Evolutionary conservation across 495 filamentous ascomycete genomes (phyloP).

Genomic region (Friedmanniomyces endolithicus): DNA sequence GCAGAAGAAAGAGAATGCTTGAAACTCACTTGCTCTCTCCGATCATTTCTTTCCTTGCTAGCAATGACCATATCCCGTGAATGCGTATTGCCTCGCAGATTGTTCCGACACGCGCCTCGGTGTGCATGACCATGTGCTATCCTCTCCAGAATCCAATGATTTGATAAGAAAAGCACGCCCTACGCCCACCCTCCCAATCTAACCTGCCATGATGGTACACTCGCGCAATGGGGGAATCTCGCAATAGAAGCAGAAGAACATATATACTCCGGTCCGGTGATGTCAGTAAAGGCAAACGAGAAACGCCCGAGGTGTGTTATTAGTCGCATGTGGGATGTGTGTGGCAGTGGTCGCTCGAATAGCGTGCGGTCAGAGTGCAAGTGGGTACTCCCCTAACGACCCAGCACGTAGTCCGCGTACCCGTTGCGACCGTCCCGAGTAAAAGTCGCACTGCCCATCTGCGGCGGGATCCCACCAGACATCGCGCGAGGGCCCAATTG

Average conservation of each 20-base stretch:
- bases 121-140: too few species aligned
- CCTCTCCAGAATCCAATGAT: too few species aligned
- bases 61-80: too few species aligned
- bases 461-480: slow-evolving; percentile 7
- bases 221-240: background rate
- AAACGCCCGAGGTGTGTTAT: background rate
- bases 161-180: too few species aligned
- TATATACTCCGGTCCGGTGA: background rate
- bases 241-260: background rate
- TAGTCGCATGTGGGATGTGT: too few species aligned
- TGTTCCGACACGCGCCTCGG: too few species aligned
- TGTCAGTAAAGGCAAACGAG: too few species aligned
- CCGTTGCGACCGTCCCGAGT: background rate
- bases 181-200: background rate
- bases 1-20: too few species aligned
- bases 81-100: too few species aligned
- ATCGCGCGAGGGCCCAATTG: slow-evolving; percentile 4
- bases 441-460: background rate
- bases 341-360: too few species aligned
- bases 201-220: background rate
- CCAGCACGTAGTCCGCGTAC: slow-evolving; percentile 2
- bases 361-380: background rate
- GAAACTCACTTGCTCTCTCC: too few species aligned
- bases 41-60: too few species aligned
- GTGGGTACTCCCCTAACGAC: background rate